Base-by-base conservation (phyloP, 2,329 filamentous ascomycete species). In the Fusarium sambucinum region DNA sequence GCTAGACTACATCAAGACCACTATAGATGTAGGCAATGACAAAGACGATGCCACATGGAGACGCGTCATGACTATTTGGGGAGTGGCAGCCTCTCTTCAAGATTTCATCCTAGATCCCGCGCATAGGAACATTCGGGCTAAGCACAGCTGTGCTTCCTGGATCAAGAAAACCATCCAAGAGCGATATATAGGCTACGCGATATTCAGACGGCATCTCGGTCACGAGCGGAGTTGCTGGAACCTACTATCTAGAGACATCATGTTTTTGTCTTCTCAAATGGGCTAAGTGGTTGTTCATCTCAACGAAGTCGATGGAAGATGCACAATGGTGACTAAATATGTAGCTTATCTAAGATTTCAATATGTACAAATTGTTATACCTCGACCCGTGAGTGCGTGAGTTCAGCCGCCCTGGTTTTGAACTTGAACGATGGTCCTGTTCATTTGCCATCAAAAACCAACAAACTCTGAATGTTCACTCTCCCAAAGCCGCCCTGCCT, bases 401-500 rank as follows among this genome's bases (percentile, higher is more conserved):
- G 33, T 35, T 17, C 17, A 5, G 5, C 9, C 9, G 1, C 17
- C 17, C 10, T n/a, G 11, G n/a, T n/a, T n/a, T 37, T 5, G 2
- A 37, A 37, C 1, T 37, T 17, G 10, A 10, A n/a, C 5, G 33
- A 37, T n/a, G n/a, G 17, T 8, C 42, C 2, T 19, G 19, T 21
- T 21, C 12, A 63, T 17, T 41, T 16, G 6, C 71, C 75, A 47
- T 45, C 64, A 63, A 77, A 74, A 6, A 87, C 80, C 55, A 89
- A 74, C 55, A 89, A 81, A 61, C 83, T 88, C 70, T 85, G 83
- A 66, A 89, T 71, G 32, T 66, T 72, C 21, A 85, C 80, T 63
- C 62, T 70, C 6, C 84, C 85, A 80, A 87, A 89, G 0, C 85
- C 85, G 53, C 69, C 68, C 55, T 70, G 61, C 23, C 76, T 79